phyloP scores from a whole-genome alignment of 1,139 yeast species.

The Scheffersomyces cryptocercus region DNA sequence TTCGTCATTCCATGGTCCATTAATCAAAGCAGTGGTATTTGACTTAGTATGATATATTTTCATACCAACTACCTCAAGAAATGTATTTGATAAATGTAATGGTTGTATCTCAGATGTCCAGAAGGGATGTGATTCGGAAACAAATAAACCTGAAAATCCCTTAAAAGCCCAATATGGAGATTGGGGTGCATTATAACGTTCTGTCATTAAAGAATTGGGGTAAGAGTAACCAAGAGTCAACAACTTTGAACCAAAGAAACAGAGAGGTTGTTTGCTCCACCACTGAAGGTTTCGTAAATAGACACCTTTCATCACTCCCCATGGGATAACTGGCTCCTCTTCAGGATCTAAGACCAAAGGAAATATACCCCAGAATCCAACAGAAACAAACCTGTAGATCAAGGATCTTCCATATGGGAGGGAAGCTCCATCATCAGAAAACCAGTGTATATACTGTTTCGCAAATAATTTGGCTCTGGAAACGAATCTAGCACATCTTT shows the following conservation, averaged over 20 bases:
- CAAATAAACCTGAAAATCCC: conserved; percentile 18
- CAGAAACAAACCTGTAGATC: conserved; percentile 25
- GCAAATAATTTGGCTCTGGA: conserved; percentile 21
- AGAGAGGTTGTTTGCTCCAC: conserved; percentile 27
- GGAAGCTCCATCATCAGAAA: conserved; percentile 35
- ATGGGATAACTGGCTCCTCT: conserved; percentile 9
- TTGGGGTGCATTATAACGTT: conserved; percentile 25
- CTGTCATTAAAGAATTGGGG: conserved; percentile 26
- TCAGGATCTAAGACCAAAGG: conserved; percentile 18
- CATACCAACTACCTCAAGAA: conserved; percentile 13
- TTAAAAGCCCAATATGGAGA: conserved; percentile 32
- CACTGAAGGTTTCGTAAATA: conserved; percentile 22
- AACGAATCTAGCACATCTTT: conserved; percentile 11
- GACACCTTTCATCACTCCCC: conserved; percentile 24
- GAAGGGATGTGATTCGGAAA: conserved; percentile 16
- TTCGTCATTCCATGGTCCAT: conserved; percentile 23
- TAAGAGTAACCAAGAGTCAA: conserved; percentile 26
- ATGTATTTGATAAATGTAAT: conserved; percentile 2
- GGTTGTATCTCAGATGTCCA: conserved; percentile 13
- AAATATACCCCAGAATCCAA: conserved; percentile 26
- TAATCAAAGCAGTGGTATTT: conserved; percentile 22
- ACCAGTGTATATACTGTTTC: conserved; percentile 18
- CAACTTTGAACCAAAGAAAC: conserved; percentile 14
- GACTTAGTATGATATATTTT: conserved; percentile 18
- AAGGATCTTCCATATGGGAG: conserved; percentile 74